Evolutionary conservation across 768 basidiomycete genomes (phyloP).

Genomic region (Gelatoporia subvermispora): DNA sequence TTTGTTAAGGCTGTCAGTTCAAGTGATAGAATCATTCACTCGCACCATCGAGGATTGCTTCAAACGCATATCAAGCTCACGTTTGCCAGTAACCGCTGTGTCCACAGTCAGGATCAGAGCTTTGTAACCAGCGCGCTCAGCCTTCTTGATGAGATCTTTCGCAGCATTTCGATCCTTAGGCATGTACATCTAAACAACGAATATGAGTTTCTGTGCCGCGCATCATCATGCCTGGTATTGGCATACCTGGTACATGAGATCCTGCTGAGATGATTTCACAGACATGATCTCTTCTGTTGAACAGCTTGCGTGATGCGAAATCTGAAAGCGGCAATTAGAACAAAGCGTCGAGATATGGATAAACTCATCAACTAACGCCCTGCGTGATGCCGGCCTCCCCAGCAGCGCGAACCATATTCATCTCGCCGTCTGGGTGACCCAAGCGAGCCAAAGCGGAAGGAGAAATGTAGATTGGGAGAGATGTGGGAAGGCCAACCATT

Average conservation of each 20-base stretch:
- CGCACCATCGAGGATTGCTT: constrained; percentile 20
- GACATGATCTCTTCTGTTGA: constrained; percentile 27
- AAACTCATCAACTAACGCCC: constrained; percentile 34
- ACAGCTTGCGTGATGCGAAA: constrained; percentile 31
- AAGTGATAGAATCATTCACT: neutral
- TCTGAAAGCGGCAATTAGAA: constrained; percentile 7
- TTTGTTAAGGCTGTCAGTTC: neutral
- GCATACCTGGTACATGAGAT: constrained; percentile 27
- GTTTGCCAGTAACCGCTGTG: constrained; percentile 38
- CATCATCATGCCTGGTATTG: no score
- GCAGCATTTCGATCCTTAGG: constrained; percentile 37
- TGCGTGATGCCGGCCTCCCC: constrained; percentile 41
- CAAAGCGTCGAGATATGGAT: neutral
- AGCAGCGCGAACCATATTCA: constrained; percentile 39
- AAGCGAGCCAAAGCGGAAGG: constrained; percentile 37
- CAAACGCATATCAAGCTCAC: constrained; percentile 30
- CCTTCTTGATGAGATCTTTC: constrained; percentile 31
- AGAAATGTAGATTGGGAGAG: constrained; percentile 36
- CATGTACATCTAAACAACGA: constrained; percentile 36
- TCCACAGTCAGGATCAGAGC: constrained; percentile 49
- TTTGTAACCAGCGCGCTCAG: constrained; percentile 36
- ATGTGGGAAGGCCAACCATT: constrained; percentile 19
- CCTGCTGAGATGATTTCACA: constrained; percentile 22
- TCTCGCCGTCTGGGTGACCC: constrained; percentile 47
- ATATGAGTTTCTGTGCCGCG: neutral